phyloP scores from a whole-genome alignment of 768 basidiomycete species.

The Boletus tomentosulus region DNA sequence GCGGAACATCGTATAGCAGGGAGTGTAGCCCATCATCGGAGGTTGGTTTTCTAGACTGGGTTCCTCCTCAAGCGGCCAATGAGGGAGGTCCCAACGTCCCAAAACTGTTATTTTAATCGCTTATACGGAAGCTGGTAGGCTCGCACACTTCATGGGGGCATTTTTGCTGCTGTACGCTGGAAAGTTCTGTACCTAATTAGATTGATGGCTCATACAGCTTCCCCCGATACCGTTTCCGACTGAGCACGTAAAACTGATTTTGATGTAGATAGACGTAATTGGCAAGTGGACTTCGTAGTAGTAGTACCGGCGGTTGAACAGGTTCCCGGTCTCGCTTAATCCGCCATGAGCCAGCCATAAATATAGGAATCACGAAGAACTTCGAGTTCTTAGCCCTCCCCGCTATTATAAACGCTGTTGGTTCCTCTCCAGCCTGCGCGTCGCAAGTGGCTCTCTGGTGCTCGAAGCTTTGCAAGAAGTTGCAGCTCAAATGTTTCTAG shows the following conservation, averaged over 20 bases:
- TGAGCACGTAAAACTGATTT: not conserved
- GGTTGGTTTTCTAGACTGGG: not conserved
- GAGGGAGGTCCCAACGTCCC: not conserved
- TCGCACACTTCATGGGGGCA: not conserved
- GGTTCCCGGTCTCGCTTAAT: not conserved
- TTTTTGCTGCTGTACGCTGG: not conserved
- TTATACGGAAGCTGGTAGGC: not conserved
- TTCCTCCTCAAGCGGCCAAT: not conserved
- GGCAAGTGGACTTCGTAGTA: no score
- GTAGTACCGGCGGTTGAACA: no score
- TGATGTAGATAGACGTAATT: not conserved
- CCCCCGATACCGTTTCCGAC: no score
- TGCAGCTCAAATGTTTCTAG: conserved; percentile 31
- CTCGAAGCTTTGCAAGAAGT: not conserved
- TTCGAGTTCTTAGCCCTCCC: not conserved
- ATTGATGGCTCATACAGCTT: not conserved
- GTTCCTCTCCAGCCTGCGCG: not conserved
- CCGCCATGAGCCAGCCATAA: not conserved
- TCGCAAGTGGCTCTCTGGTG: not conserved
- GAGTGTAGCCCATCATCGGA: no score
- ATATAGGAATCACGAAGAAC: not conserved
- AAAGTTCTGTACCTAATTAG: not conserved
- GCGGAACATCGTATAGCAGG: not conserved
- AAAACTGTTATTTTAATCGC: not conserved
- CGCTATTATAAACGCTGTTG: not conserved